Conservation (phyloP, 2,329 filamentous ascomycete species). For the Sclerotinia glacialis region DNA sequence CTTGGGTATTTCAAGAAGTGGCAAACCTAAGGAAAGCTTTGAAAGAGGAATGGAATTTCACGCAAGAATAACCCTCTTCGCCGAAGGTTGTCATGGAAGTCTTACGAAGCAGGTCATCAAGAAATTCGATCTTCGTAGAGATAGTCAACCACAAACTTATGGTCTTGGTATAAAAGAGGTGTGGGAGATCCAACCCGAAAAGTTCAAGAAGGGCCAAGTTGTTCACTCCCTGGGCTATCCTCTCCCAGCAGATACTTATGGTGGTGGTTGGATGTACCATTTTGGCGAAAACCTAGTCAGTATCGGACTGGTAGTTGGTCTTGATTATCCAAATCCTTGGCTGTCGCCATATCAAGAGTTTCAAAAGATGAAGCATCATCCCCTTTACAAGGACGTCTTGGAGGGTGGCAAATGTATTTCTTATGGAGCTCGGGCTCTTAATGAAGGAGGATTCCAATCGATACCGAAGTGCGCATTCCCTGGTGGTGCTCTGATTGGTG, state of each 20-base stretch:
- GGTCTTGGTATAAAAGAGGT: conserved; percentile 93
- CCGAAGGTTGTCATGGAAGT: conserved; percentile 93
- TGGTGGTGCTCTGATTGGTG: conserved; percentile 90
- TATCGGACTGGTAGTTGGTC: conserved; percentile 83
- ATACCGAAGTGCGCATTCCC: conserved; percentile 97
- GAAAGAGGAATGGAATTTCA: conserved; percentile 99
- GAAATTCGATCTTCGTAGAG: conserved; percentile 84
- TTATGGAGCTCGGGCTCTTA: conserved; percentile 86
- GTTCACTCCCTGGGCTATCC: conserved; percentile 93
- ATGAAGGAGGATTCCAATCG: conserved; percentile 95
- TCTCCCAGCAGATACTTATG: conserved; percentile 82
- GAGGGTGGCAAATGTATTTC: conserved; percentile 97
- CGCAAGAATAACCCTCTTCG: conserved; percentile 85
- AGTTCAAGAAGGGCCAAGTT: conserved; percentile 83
- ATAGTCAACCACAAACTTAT: conserved; percentile 94
- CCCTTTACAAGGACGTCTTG: conserved; percentile 80
- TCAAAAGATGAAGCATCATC: conserved; percentile 97
- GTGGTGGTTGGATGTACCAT: conserved; percentile 99
- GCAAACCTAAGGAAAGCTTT: conserved; percentile 83
- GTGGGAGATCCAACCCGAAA: conserved; percentile 92
- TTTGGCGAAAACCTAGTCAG: conserved; percentile 96
- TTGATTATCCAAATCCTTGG: conserved; percentile 97
- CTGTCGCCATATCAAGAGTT: conserved; percentile 93
- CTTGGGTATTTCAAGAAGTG: conserved; percentile 76
- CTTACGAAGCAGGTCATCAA: conserved; percentile 92